These are phyloP conservation scores for Kwoniella mangroviensis DNA, from an alignment of 768 basidiomycete species.

Conservation along the genomic window DNA sequence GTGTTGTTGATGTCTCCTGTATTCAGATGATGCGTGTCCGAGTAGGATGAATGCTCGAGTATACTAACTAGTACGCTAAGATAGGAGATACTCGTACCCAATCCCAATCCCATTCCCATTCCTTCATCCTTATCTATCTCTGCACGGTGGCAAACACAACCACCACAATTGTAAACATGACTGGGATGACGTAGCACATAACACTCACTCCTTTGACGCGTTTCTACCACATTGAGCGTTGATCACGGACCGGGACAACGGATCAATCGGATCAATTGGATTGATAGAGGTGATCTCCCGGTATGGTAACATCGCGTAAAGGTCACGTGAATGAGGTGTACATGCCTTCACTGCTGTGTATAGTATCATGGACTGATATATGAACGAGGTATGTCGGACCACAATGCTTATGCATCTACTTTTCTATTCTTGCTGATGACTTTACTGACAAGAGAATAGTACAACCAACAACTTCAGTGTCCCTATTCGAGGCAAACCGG, in stretches of 20 bases:
- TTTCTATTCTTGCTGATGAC: too few relatives aligned
- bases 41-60: too few relatives aligned
- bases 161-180: conserved; percentile 8
- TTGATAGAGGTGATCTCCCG: background rate
- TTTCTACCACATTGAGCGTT: background rate
- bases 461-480: background rate
- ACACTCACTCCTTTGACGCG: conserved; percentile 5
- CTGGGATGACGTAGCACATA: conserved; percentile 1
- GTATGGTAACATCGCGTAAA: background rate
- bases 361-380: too few relatives aligned
- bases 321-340: background rate
- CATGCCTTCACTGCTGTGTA: too few relatives aligned
- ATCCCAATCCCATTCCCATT: background rate
- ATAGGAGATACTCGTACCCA: background rate
- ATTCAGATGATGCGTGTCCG: too few relatives aligned
- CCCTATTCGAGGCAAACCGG: too few relatives aligned
- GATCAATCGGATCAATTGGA: background rate
- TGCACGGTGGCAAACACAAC: background rate
- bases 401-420: too few relatives aligned
- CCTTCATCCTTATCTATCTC: background rate
- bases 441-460: too few relatives aligned
- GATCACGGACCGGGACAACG: background rate
- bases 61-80: background rate
- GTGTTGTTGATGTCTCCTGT: too few relatives aligned
- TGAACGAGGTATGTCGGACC: too few relatives aligned